A percentile compares a stretch with the other conserved stretches of the same genome.
These are phyloP conservation scores for Periconia sp. DNA, from an alignment of 2,329 filamentous ascomycete species.

Conservation along the genomic window DNA sequence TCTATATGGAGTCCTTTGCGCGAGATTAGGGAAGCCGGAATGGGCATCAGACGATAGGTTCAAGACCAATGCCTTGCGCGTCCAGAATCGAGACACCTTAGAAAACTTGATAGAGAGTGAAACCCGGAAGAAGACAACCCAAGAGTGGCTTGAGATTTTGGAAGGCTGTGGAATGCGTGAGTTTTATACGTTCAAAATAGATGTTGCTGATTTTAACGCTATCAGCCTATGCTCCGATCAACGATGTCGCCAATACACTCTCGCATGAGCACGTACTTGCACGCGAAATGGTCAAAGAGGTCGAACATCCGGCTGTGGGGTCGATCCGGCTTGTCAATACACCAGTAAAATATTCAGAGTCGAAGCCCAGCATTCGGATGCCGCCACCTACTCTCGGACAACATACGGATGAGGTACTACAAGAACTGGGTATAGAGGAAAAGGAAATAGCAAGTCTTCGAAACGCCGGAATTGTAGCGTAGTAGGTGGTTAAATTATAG, in stretches of 20 bases:
- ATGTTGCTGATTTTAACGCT: conserved; percentile 5
- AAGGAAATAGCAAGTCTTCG: conserved; percentile 34
- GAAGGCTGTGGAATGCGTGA: conserved; percentile 83
- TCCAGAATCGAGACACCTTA: conserved; percentile 72
- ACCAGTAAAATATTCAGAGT: conserved; percentile 90
- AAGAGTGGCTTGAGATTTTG: conserved; percentile 83
- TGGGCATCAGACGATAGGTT: conserved; percentile 61
- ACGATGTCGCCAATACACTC: conserved; percentile 83
- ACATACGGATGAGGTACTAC: conserved; percentile 42
- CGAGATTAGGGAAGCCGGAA: conserved; percentile 59
- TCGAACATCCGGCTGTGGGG: conserved; percentile 82
- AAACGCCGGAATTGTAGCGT: conserved; percentile 39
- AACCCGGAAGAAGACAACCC: conserved; percentile 75
- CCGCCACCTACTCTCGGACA: conserved; percentile 76
- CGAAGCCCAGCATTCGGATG: conserved; percentile 71
- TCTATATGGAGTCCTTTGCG: conserved; percentile 62
- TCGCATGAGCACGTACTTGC: conserved; percentile 79
- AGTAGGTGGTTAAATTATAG: background rate
- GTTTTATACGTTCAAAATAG: conserved; percentile 3
- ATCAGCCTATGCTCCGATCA: conserved; percentile 80
- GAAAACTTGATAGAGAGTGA: conserved; percentile 77
- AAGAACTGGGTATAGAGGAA: conserved; percentile 33
- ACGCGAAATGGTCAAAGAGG: conserved; percentile 84
- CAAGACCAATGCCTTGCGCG: conserved; percentile 60
- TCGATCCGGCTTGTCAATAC: conserved; percentile 89